Evolutionary conservation across 306 rosid species (phyloP), one percentile per base, ranked within the genome.

Genomic region (Fagus crenata): DNA sequence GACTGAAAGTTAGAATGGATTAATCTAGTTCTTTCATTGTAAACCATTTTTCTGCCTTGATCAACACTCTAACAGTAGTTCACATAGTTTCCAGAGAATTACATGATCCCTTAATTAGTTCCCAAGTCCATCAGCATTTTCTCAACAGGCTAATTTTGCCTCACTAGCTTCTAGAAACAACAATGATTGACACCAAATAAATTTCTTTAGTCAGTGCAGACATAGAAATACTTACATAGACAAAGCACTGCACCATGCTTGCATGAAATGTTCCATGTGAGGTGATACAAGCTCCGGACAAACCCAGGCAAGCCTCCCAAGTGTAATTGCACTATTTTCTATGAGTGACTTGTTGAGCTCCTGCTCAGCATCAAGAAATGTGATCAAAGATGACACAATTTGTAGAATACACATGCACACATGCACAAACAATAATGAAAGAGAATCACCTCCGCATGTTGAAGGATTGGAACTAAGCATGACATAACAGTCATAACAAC

Each of bases 261-360:
- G 91, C 96, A 96, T 93, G 84, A 96, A 96, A 89, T 93, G 98
- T 84, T 96, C 98, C 98, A 93, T 96, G 85, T 93, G 97, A 7
- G 98, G 98, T 32, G 98, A 86, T 74, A 93, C 98, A 85, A 88
- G 87, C 81, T 93, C 97, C 22, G 99, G 99, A 80, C 96, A 96
- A 78, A 89, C 99, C 98, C 98, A 96, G 22, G 94, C 98, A 85
- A 96, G 87, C 87, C 99, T 93, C 83, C 99, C 99, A 77, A 96
- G 89, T 59, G 99, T 96, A 77, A 96, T 96, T 68, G 99, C 99
- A 86, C 97, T 89, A 75, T 96, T 96, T 81, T 96, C 98, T 74
- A 89, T 82, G 35, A 96, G 93, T 35, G 99, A 93, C 81, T 91
- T 96, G 85, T 90, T 89, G 71, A 91, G 89, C 73, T 84, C 97